Evolutionary conservation across 768 basidiomycete genomes (phyloP), one percentile per base, ranked within the genome.

Genomic region (Hebeloma cylindrosporum): DNA sequence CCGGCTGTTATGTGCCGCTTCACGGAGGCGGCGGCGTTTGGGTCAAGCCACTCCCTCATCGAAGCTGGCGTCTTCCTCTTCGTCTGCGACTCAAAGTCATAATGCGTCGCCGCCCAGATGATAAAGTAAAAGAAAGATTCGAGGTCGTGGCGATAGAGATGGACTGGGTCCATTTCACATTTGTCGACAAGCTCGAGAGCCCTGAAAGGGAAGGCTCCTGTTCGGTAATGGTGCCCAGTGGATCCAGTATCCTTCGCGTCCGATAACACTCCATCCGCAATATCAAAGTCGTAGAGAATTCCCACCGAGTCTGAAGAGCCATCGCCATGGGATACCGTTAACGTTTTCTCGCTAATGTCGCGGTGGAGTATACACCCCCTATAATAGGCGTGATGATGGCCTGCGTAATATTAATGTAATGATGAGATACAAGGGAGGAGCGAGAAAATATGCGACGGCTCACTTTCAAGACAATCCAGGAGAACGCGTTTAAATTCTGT

Each of bases 321-420:
- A 6, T 33, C 28, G 13, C 14, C n/a, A 5, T 32, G 25, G 22
- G 46, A 38, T 31, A 61, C 56, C 63, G 66, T 63, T n/a, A 67
- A 42, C 40, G 63, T 66, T 41, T 56, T 56, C 17, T 59, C 54
- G 49, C 67, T 63, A 38, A 68, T 40, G 43, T 68, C 59, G 27
- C 60, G 48, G 45, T 69, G 63, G 18, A 69, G 44, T 16, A 66
- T 50, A 5, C 44, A 38, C 2, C 52, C 56, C 16, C 39, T 48
- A 20, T 35, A 40, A 25, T 40, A 59, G 2, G 56, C 52, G 23
- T 48, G 46, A 28, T 52, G 48, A 42, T 63, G 63, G 26, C 54
- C 63, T 65, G n/a, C 16, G 29, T 16, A 16, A 11, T n/a, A 45
- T 11, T 9, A 17, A 11, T 3, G 34, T 16, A 21, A 31, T 7